These are phyloP conservation scores for Boletus huronensis DNA, from an alignment of 768 basidiomycete species.

Conservation along the genomic window DNA sequence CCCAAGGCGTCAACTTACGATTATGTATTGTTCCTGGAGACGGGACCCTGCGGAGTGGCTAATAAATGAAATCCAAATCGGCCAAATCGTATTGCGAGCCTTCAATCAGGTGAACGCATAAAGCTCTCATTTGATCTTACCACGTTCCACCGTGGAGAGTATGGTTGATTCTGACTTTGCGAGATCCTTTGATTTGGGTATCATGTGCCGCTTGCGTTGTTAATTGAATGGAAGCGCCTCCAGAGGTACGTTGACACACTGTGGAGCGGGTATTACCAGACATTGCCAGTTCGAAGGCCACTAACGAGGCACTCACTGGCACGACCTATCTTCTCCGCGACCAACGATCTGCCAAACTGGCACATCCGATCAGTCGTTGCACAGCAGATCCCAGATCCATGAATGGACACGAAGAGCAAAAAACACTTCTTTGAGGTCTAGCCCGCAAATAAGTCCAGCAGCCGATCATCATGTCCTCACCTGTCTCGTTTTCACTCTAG, in stretches of 20 bases:
- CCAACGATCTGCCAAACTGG: conserved; percentile 5
- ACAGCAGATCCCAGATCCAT: conserved; percentile 2
- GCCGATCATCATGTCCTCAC: background rate
- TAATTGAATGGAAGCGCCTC: background rate
- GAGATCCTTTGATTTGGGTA: background rate
- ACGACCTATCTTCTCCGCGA: conserved; percentile 6
- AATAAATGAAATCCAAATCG: conserved; percentile 5
- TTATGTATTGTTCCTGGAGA: conserved; percentile 13
- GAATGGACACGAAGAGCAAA: background rate
- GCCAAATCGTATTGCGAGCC: background rate
- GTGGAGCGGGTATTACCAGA: conserved; percentile 16
- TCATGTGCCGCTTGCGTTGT: background rate
- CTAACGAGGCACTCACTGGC: background rate
- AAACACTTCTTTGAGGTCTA: background rate
- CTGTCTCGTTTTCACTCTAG: background rate
- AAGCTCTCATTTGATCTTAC: background rate
- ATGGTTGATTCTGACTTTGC: background rate
- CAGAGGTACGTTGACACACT: conserved; percentile 1
- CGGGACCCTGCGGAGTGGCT: conserved; percentile 13
- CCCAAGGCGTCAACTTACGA: background rate
- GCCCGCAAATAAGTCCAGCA: background rate
- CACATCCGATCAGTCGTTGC: background rate
- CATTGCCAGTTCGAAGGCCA: background rate
- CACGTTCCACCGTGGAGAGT: background rate
- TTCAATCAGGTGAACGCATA: conserved; percentile 8